Conservation (phyloP, 2,329 filamentous ascomycete genomes). For the Aureobasidium sp. region DNA sequence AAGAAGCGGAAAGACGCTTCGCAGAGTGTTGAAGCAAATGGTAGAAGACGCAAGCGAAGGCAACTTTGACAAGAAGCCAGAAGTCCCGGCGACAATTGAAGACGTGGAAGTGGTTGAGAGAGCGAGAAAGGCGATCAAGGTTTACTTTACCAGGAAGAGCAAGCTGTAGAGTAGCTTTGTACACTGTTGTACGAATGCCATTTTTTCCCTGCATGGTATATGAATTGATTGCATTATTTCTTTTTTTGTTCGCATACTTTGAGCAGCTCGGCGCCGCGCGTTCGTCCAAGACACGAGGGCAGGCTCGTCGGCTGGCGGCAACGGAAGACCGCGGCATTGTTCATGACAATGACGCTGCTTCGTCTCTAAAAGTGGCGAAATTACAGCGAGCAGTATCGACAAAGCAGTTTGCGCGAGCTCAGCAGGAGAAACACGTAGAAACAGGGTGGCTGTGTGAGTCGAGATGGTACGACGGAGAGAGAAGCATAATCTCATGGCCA, state of each 20-base stretch:
- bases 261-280: constrained; percentile 9
- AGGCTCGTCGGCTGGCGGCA: background rate
- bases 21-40: constrained; percentile 73
- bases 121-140: constrained; percentile 61
- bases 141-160: constrained; percentile 59
- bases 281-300: background rate
- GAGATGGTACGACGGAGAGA: background rate
- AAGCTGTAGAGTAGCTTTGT: constrained; percentile 21
- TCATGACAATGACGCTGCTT: background rate
- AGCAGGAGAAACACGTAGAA: background rate
- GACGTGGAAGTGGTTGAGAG: constrained; percentile 68
- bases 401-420: background rate
- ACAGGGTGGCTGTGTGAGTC: background rate
- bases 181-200: background rate
- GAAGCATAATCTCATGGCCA: background rate
- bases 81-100: constrained; percentile 78
- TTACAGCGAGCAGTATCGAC: background rate
- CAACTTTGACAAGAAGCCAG: constrained; percentile 64
- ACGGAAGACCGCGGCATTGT: background rate
- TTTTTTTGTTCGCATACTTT: background rate
- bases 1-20: constrained; percentile 80
- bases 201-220: background rate
- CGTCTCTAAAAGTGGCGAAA: background rate
- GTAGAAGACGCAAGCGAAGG: constrained; percentile 73
- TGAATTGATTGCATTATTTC: background rate